A percentile compares a stretch with the other conserved stretches of the same genome.
Conservation (phyloP, 176 grass and related monocot species). For the Cenchrus purpureus region DNA sequence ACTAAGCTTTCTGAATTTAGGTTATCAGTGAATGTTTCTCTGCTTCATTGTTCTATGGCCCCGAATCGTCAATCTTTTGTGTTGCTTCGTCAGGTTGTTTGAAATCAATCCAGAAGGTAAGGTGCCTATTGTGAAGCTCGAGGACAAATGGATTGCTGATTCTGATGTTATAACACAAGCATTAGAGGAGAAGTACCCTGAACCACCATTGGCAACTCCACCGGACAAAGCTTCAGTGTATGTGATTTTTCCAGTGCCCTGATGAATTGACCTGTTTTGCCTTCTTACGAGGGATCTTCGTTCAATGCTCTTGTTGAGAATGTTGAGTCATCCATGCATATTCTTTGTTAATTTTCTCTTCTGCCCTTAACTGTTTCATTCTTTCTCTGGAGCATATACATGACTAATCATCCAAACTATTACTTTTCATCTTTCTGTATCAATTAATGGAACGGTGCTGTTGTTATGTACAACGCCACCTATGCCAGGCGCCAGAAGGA, state of each 20-base stretch:
- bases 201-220: constrained; percentile 77
- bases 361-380: background rate
- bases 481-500: too few species aligned
- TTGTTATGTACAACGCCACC: too few species aligned
- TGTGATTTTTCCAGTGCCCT: constrained; percentile 35
- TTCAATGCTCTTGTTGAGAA: background rate
- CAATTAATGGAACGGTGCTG: background rate
- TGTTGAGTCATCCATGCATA: background rate
- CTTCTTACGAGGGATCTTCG: background rate
- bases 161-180: constrained; percentile 82
- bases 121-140: constrained; percentile 78
- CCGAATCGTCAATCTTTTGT: constrained; percentile 31
- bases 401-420: background rate
- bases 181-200: constrained; percentile 88
- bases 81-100: constrained; percentile 63
- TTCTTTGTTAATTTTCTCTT: background rate
- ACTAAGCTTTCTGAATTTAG: constrained; percentile 24
- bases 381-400: background rate
- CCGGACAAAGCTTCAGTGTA: constrained; percentile 78
- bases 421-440: background rate
- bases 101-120: constrained; percentile 89
- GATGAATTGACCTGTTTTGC: background rate
- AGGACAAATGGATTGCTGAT: constrained; percentile 88
- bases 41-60: constrained; percentile 17
- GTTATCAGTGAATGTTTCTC: constrained; percentile 6